Evolutionary conservation across 495 filamentous ascomycete genomes (phyloP).

Genomic region (Aspergillus bridgeri): DNA sequence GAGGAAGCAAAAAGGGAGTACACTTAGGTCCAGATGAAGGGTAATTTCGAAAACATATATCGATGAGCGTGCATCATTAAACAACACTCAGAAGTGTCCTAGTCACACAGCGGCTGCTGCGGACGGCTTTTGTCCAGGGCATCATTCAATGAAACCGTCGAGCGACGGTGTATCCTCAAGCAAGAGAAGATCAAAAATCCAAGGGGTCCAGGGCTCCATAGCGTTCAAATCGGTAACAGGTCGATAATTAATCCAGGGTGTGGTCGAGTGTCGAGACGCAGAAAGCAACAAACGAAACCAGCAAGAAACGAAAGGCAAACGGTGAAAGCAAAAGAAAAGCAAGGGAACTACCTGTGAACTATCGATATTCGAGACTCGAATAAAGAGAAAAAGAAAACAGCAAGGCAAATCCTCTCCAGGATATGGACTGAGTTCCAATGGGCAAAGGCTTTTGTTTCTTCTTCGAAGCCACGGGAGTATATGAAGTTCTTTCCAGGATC

Average conservation of each 20-base stretch:
- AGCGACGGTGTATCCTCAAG: conserved; percentile 18
- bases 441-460: conserved; percentile 14
- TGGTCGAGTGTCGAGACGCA: conserved; percentile 21
- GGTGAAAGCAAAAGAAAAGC: conserved; percentile 29
- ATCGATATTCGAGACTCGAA: conserved; percentile 32
- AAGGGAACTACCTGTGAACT: conserved; percentile 47
- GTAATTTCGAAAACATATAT: neutral
- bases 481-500: conserved; percentile 18
- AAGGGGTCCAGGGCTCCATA: conserved; percentile 7
- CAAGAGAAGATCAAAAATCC: conserved; percentile 7
- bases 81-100: conserved; percentile 42
- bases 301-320: conserved; percentile 22
- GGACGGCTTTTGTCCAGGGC: conserved; percentile 14
- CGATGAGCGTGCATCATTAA: conserved; percentile 7
- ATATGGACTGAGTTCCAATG: conserved; percentile 35
- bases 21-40: neutral
- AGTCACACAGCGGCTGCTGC: conserved; percentile 35
- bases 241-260: conserved; percentile 5
- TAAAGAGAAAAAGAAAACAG: conserved; percentile 27
- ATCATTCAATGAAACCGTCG: conserved; percentile 27
- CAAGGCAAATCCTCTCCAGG: conserved; percentile 42
- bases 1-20: neutral
- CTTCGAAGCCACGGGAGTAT: conserved; percentile 13
- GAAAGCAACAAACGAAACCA: conserved; percentile 16
- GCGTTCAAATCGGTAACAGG: conserved; percentile 11